Evolutionary conservation across 2,329 filamentous ascomycete species (phyloP).

Genomic region (Ophidiomyces ophidiicola): DNA sequence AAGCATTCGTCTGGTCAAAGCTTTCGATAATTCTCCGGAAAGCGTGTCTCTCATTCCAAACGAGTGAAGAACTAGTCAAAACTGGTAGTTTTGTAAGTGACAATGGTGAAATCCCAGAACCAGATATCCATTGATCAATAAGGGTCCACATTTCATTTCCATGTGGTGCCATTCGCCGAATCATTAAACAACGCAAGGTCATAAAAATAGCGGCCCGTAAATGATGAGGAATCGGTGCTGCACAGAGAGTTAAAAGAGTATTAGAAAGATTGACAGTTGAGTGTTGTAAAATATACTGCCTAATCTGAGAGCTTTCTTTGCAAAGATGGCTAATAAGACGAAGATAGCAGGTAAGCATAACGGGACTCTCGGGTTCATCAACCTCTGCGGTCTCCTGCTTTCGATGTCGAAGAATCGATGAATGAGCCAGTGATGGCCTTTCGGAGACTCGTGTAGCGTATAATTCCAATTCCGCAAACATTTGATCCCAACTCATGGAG

Average conservation of each 20-base stretch:
- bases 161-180: conserved; percentile 55
- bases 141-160: conserved; percentile 66
- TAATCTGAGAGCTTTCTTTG: conserved; percentile 57
- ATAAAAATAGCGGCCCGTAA: conserved; percentile 75
- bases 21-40: conserved; percentile 62
- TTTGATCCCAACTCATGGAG: conserved; percentile 84
- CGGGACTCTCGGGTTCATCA: conserved; percentile 84
- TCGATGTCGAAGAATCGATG: conserved; percentile 44
- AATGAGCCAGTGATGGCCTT: conserved; percentile 48
- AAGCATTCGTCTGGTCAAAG: conserved; percentile 76
- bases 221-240: conserved; percentile 61
- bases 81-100: conserved; percentile 38
- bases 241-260: conserved; percentile 66
- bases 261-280: conserved; percentile 58
- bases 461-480: conserved; percentile 77
- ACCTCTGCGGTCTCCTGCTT: conserved; percentile 55
- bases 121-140: conserved; percentile 68
- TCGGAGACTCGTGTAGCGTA: conserved; percentile 71
- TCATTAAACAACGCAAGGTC: conserved; percentile 62
- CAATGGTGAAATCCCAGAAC: conserved; percentile 30
- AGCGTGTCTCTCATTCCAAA: conserved; percentile 46
- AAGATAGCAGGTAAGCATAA: conserved; percentile 92
- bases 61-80: conserved; percentile 30
- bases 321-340: conserved; percentile 74
- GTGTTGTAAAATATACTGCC: conserved; percentile 59